phyloP scores from a whole-genome alignment of 2,329 filamentous ascomycete species.

The Fusarium sp. region DNA sequence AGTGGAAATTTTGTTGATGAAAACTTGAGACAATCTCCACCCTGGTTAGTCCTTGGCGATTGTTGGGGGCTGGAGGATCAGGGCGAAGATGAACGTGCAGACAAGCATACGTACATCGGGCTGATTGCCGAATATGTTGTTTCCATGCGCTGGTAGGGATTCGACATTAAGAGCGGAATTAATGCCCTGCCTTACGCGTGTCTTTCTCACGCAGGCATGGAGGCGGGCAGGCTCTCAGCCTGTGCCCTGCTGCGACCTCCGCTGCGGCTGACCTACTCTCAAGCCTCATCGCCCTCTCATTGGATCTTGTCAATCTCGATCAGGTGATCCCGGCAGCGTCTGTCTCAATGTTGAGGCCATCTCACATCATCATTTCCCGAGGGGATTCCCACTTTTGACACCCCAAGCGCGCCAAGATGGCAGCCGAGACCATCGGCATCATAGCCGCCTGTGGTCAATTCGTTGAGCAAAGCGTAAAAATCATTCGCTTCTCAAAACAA shows the following conservation, averaged over 20 bases:
- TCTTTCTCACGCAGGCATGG: background rate
- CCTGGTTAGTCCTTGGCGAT: background rate
- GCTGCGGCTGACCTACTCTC: background rate
- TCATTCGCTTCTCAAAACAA: background rate
- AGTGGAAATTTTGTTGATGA: background rate
- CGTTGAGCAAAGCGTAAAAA: conserved; percentile 11
- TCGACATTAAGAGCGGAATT: background rate
- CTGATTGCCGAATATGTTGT: background rate
- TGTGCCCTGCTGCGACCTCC: background rate
- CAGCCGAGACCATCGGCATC: conserved; percentile 6
- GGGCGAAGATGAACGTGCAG: background rate
- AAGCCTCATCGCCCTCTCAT: background rate
- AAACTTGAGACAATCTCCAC: background rate
- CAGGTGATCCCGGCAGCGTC: background rate
- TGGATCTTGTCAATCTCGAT: background rate
- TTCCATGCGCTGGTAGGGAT: background rate
- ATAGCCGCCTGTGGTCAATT: conserved; percentile 2
- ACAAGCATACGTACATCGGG: background rate
- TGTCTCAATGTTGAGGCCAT: background rate
- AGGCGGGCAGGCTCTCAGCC: background rate
- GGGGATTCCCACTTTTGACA: background rate
- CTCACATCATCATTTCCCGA: background rate
- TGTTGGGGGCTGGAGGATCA: background rate
- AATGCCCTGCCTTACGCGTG: background rate
- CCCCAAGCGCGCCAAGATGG: background rate